A percentile compares a stretch with the other conserved stretches of the same genome.
phyloP scores from a whole-genome alignment of 495 filamentous ascomycete genomes.

The Pyronema domesticum region DNA sequence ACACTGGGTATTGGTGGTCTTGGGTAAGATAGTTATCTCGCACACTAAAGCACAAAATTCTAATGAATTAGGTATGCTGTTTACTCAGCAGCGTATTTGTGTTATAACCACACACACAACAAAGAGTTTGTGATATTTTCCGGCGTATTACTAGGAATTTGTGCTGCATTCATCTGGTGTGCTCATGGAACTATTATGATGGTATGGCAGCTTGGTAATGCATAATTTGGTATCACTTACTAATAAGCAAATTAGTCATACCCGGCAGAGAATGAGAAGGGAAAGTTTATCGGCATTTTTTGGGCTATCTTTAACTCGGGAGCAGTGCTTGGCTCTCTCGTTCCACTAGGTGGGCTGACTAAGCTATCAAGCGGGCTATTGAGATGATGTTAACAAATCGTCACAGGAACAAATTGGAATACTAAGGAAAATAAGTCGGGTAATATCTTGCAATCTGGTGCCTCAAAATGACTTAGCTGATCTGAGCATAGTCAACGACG shows the following conservation, averaged over 20 bases:
- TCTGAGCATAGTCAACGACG: conserved; percentile 41
- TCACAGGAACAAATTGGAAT: not conserved
- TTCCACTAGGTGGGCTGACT: conserved; percentile 10
- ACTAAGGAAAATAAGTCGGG: conserved; percentile 29
- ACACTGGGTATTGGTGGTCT: conserved; percentile 67
- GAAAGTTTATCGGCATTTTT: conserved; percentile 74
- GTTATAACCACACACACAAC: conserved; percentile 66
- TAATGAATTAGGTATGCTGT: conserved; percentile 21
- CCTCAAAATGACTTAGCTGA: too few species aligned
- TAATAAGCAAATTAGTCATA: conserved; percentile 35
- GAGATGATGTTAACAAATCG: not conserved
- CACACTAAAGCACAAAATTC: not conserved
- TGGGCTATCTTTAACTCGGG: conserved; percentile 95
- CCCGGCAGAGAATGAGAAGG: conserved; percentile 67
- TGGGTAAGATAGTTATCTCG: conserved; percentile 43
- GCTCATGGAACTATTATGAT: conserved; percentile 94
- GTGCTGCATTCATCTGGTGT: conserved; percentile 76
- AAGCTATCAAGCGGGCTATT: not conserved
- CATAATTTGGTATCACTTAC: not conserved
- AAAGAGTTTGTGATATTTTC: conserved; percentile 61
- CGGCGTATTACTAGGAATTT: conserved; percentile 55
- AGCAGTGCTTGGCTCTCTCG: conserved; percentile 73
- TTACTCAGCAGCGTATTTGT: conserved; percentile 61
- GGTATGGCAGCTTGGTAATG: conserved; percentile 16
- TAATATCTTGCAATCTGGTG: too few species aligned